Conservation (phyloP, 129 eudicot species). For the Logfia minima region DNA sequence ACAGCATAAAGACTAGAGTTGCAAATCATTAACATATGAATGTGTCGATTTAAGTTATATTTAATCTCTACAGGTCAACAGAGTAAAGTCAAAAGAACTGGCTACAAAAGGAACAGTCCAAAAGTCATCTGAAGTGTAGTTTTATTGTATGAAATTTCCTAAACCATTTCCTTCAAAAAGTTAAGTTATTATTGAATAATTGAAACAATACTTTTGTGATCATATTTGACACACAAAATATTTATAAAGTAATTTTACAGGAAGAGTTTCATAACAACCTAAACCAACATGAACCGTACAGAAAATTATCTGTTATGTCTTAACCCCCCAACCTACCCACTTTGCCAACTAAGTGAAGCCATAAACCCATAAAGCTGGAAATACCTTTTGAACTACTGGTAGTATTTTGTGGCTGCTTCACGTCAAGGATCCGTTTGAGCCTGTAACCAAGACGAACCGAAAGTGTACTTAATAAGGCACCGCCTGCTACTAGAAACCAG, state of each 20-base stretch:
- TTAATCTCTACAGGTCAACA: neutral
- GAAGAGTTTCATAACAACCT: neutral
- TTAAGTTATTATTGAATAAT: neutral
- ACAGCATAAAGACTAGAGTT: neutral
- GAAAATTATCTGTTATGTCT: neutral
- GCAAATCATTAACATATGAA: neutral
- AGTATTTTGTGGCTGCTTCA: constrained; percentile 48
- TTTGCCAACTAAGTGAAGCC: neutral
- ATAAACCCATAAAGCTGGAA: neutral
- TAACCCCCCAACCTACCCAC: neutral
- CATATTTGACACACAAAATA: neutral
- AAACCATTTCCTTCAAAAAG: neutral
- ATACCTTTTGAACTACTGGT: constrained; percentile 55
- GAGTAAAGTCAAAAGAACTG: neutral
- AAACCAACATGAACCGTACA: neutral
- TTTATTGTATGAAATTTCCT: neutral
- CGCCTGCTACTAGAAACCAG: constrained; percentile 93
- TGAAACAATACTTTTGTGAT: neutral
- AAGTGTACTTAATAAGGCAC: constrained; percentile 88
- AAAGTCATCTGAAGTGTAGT: neutral
- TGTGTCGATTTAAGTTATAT: neutral
- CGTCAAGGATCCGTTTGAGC: constrained; percentile 73
- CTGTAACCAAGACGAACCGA: constrained; percentile 87
- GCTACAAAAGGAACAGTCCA: neutral
- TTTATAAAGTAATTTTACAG: neutral